Base-by-base conservation (phyloP, 495 filamentous ascomycete species). In the Podospora appendiculata region DNA sequence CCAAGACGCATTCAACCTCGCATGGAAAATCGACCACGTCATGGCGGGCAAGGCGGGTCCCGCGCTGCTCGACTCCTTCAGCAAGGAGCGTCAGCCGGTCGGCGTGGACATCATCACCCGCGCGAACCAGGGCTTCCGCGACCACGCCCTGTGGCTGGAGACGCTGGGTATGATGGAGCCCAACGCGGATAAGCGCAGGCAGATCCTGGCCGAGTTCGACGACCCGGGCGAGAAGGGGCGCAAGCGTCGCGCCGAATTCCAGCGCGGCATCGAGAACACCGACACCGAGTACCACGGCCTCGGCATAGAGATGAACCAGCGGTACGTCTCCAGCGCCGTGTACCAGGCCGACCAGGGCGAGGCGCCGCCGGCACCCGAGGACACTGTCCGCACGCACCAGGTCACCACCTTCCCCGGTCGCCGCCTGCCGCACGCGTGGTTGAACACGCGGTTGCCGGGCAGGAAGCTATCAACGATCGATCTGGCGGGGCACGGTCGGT, bases 1-100 rank as follows among this genome's bases (percentile, higher is more conserved):
- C 17, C 63, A 70, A 40, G 76, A 78, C 48, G 75, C 74, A 0
- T 71, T 64, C 57, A 77, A 79, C 53, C 64, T 79, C 10, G 72
- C 76, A 10, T 78, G 72, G 74, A 78, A 78, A 57, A 53, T 76
- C 4, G 61, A 62, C 38, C 63, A 65, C 32, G 73, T 74, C 32
- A 60, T 71, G 50, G 62, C 68, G 0, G 64, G 69, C 18, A 48
- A 52, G 40, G 70, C 70, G 0, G 54, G 50, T 0, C 35, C 50
- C 1, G 9, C 25, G 32, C 48, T 76, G 0, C 60, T 75, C n/a
- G 53, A 55, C 13, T 65, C 65, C 1, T 73, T 64, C 55, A 69
- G 56, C 42, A 32, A 40, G 0, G 74, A 77, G 51, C 59, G 74
- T 3, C 61, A 75, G 51, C 74, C 74, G 0, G 70, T 77, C 0